These are phyloP conservation scores for Leccinum uliginosum DNA, from an alignment of 768 basidiomycete species.

Conservation along the genomic window DNA sequence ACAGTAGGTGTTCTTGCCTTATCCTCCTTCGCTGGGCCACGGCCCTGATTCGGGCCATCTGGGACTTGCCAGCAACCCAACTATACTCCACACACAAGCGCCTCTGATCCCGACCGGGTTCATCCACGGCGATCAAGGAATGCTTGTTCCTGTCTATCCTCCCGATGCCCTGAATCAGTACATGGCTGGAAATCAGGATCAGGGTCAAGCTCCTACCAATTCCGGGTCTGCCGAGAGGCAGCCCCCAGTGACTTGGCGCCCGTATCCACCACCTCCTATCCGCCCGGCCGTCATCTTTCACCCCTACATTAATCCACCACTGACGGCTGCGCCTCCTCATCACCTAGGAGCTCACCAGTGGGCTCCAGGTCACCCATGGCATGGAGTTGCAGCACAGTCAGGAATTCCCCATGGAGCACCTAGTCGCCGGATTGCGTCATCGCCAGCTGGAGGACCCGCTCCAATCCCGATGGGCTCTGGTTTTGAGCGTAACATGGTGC, in stretches of 20 bases:
- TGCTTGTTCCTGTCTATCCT: slow-evolving; percentile 66
- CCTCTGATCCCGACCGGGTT: slow-evolving; percentile 65
- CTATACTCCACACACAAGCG: slow-evolving; percentile 36
- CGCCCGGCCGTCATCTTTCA: slow-evolving; percentile 31
- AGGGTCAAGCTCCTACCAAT: slow-evolving; percentile 13
- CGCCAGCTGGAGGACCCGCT: slow-evolving; percentile 14
- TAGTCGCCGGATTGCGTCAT: slow-evolving; percentile 14
- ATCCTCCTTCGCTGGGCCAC: slow-evolving; percentile 38
- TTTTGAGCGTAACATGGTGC: slow-evolving; percentile 22
- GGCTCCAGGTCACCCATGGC: slow-evolving; percentile 26
- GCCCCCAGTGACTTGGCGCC: slow-evolving; percentile 31
- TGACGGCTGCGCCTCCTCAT: slow-evolving; percentile 15
- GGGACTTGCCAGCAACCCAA: slow-evolving; percentile 13
- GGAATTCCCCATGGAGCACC: slow-evolving; percentile 12
- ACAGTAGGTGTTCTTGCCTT: slow-evolving; percentile 46
- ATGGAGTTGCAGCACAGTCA: slow-evolving; percentile 16
- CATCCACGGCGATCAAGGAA: slow-evolving; percentile 68
- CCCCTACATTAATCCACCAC: slow-evolving; percentile 25
- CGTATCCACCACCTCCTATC: slow-evolving; percentile 30
- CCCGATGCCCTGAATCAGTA: slow-evolving; percentile 69
- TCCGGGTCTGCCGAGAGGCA: slow-evolving; percentile 26
- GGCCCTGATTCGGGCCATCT: slow-evolving; percentile 25
- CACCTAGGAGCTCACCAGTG: slow-evolving; percentile 20
- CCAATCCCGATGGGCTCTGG: slow-evolving; percentile 10
- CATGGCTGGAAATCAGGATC: slow-evolving; percentile 45